Percentiles rank a stretch among this genome's conserved stretches.
phyloP scores from a whole-genome alignment of 2,329 filamentous ascomycete species.

The Xylariaceae sp. region DNA sequence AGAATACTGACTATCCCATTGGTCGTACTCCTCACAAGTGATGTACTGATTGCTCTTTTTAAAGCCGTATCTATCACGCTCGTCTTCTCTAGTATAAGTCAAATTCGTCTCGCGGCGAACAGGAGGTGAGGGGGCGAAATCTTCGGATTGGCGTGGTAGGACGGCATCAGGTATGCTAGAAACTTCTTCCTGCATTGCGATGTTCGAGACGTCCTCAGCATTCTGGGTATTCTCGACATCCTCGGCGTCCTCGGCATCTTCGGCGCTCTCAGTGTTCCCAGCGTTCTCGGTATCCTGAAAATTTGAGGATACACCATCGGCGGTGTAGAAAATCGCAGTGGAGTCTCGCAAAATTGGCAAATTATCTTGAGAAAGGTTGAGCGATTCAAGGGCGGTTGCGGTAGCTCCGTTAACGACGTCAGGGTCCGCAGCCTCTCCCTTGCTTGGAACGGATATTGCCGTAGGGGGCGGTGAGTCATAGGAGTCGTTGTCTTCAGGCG shows the following conservation, averaged over 20 bases:
- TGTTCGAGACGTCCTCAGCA: neutral
- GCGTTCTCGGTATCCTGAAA: constrained; percentile 22
- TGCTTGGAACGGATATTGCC: constrained; percentile 37
- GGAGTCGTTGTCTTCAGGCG: constrained; percentile 41
- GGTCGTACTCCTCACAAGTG: constrained; percentile 70
- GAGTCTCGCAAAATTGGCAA: constrained; percentile 37
- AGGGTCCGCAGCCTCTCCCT: constrained; percentile 37
- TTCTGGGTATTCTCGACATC: neutral
- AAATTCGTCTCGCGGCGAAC: constrained; percentile 31
- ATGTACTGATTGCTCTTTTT: constrained; percentile 82
- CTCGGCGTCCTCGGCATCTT: neutral
- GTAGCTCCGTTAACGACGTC: constrained; percentile 38
- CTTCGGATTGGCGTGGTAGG: neutral
- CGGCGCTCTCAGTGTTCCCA: neutral
- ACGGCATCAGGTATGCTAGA: neutral
- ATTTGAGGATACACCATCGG: constrained; percentile 34
- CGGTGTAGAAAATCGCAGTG: constrained; percentile 36
- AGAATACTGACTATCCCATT: constrained; percentile 72
- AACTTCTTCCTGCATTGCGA: neutral
- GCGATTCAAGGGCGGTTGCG: neutral
- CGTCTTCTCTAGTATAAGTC: constrained; percentile 46
- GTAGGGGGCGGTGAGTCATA: constrained; percentile 37
- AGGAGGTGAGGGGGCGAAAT: constrained; percentile 18
- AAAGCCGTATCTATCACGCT: constrained; percentile 84
- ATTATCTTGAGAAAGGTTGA: constrained; percentile 1